Evolutionary conservation across 768 basidiomycete genomes (phyloP).

Genomic region (Cystofilobasidium capitatum): DNA sequence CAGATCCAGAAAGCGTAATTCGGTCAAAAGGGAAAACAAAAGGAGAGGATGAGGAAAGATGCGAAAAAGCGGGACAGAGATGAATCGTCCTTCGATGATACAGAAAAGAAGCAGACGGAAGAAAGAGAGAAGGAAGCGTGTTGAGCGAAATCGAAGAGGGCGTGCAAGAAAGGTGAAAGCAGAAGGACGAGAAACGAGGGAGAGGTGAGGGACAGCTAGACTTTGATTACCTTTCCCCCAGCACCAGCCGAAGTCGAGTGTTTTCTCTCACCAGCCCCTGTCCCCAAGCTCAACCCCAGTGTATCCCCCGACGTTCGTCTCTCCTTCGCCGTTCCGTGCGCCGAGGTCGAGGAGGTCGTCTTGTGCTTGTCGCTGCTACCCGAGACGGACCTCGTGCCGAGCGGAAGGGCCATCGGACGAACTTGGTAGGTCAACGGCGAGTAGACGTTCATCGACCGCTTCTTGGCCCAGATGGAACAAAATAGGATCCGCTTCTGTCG

Average conservation of each 20-base stretch:
- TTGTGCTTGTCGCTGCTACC: neutral
- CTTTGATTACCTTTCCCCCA: neutral
- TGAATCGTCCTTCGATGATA: no score
- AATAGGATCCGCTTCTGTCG: conserved; percentile 24
- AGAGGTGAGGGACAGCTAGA: neutral
- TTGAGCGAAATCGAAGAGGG: neutral
- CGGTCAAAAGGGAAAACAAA: neutral
- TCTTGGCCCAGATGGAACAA: conserved; percentile 24
- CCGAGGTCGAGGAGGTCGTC: no score
- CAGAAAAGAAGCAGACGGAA: neutral
- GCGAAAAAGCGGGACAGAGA: neutral
- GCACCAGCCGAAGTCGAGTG: neutral
- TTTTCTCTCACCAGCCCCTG: no score
- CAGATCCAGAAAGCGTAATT: no score
- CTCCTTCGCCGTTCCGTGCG: no score
- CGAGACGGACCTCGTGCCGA: neutral
- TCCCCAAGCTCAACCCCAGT: no score
- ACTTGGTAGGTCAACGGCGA: neutral
- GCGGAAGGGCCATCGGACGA: neutral
- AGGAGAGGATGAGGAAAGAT: neutral
- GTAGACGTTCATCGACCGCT: conserved; percentile 1
- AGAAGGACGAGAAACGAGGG: neutral
- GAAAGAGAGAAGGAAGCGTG: neutral
- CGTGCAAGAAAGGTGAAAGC: neutral
- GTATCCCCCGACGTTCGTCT: no score